Conservation (phyloP, 148 eudicot species). For the Agrostemma githago region DNA sequence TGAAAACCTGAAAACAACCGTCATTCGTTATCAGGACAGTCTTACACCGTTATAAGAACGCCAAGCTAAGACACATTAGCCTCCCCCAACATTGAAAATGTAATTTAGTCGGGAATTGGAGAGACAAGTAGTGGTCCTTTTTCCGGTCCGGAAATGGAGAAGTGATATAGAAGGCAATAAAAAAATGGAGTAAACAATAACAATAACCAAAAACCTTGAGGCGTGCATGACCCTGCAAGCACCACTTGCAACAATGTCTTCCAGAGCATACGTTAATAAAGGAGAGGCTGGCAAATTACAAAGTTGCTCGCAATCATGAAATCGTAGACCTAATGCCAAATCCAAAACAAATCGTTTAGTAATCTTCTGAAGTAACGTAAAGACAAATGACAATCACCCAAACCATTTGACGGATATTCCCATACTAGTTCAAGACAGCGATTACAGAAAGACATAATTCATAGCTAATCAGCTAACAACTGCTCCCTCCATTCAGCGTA, state of each 20-base stretch:
- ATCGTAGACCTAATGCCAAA: slow-evolving; percentile 27
- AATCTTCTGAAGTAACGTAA: background rate
- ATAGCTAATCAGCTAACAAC: background rate
- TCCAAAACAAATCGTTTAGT: background rate
- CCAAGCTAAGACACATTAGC: background rate
- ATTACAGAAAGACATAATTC: background rate
- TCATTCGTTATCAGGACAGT: slow-evolving; percentile 38
- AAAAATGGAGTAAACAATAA: background rate
- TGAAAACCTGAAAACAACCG: slow-evolving; percentile 72
- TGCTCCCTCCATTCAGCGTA: background rate
- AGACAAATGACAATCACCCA: background rate
- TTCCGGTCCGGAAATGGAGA: background rate
- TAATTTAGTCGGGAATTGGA: background rate
- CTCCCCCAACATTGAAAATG: background rate
- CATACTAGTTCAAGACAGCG: background rate
- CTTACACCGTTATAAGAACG: background rate
- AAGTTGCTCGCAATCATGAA: slow-evolving; percentile 26
- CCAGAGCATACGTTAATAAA: slow-evolving; percentile 17
- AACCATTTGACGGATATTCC: background rate
- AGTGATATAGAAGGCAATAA: background rate
- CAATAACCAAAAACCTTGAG: slow-evolving; percentile 31
- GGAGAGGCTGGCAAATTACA: slow-evolving; percentile 10
- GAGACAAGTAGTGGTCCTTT: background rate
- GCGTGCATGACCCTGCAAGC: slow-evolving; percentile 16
- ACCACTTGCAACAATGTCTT: slow-evolving; percentile 19